Percentiles rank a stretch among this genome's conserved stretches.
These are phyloP conservation scores for Microsporum ferrugineum DNA, from an alignment of 2,329 filamentous ascomycete species.

Conservation along the genomic window DNA sequence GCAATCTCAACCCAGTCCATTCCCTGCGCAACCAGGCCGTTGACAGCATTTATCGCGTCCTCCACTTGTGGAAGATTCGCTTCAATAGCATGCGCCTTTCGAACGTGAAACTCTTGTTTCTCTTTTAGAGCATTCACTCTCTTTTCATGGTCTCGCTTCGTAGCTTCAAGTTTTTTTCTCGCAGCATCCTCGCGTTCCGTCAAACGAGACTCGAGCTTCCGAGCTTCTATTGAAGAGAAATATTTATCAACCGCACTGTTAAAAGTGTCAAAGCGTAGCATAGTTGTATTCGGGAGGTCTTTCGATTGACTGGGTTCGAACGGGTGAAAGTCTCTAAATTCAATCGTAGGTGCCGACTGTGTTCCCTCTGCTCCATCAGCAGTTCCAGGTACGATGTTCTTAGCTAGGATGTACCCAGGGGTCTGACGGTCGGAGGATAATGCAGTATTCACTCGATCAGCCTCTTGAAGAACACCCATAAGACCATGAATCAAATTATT, in stretches of 20 bases:
- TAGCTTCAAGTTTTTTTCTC: slow-evolving; percentile 73
- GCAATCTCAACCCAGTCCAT: slow-evolving; percentile 97
- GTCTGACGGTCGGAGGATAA: slow-evolving; percentile 55
- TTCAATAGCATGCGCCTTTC: slow-evolving; percentile 82
- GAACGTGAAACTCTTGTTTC: slow-evolving; percentile 68
- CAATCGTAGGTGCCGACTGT: slow-evolving; percentile 17
- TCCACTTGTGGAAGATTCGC: slow-evolving; percentile 84
- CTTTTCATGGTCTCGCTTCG: slow-evolving; percentile 69
- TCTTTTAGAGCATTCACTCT: slow-evolving; percentile 74
- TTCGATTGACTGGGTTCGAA: slow-evolving; percentile 75
- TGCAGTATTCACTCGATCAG: slow-evolving; percentile 55
- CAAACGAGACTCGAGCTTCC: slow-evolving; percentile 74
- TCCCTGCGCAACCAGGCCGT: slow-evolving; percentile 77
- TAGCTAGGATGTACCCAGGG: slow-evolving; percentile 83
- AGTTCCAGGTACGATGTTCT: slow-evolving; percentile 34
- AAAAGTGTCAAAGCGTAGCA: slow-evolving; percentile 71
- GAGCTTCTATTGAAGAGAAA: slow-evolving; percentile 90
- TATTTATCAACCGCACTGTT: slow-evolving; percentile 94
- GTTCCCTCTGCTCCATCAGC: slow-evolving; percentile 22
- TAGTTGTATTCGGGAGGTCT: slow-evolving; percentile 50
- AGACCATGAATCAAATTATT: slow-evolving; percentile 55
- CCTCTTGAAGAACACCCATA: slow-evolving; percentile 56
- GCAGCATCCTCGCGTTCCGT: slow-evolving; percentile 72
- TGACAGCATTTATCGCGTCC: slow-evolving; percentile 85
- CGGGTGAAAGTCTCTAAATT: slow-evolving; percentile 89